Conservation (phyloP, 2,329 filamentous ascomycete species). For the Penicillium crustosum region DNA sequence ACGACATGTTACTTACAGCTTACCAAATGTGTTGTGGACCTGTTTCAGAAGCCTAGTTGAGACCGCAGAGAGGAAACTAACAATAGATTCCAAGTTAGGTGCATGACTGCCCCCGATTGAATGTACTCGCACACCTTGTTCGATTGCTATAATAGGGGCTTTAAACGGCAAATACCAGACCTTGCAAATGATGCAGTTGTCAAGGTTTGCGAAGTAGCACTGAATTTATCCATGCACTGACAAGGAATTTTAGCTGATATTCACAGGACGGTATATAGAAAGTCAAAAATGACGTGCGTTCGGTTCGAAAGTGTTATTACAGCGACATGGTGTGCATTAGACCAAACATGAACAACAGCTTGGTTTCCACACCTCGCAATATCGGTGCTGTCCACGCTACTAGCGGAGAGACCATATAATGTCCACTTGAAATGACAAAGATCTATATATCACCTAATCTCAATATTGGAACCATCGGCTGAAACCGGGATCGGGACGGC, state of each 20-base stretch:
- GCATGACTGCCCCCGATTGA: no score
- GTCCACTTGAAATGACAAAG: neutral
- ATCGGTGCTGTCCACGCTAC: neutral
- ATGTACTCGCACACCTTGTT: no score
- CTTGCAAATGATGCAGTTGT: no score
- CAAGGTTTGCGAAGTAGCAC: no score
- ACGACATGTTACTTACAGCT: no score
- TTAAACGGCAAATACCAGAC: no score
- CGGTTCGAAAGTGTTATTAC: neutral
- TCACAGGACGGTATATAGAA: neutral
- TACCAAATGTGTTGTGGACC: no score
- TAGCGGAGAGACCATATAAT: neutral
- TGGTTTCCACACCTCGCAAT: neutral
- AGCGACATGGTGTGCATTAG: neutral
- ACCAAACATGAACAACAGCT: neutral
- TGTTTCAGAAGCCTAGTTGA: no score
- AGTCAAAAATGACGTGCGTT: neutral
- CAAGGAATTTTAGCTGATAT: neutral
- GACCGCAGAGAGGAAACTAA: no score
- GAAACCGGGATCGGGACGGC: constrained; percentile 19
- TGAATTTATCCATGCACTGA: neutral
- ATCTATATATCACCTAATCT: neutral
- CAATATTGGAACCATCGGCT: constrained; percentile 16
- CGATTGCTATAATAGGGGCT: no score
- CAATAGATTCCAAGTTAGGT: no score